A percentile compares a stretch with the other conserved stretches of the same genome.
Conservation (phyloP, 768 basidiomycete species). For the Mrakia frigida region DNA sequence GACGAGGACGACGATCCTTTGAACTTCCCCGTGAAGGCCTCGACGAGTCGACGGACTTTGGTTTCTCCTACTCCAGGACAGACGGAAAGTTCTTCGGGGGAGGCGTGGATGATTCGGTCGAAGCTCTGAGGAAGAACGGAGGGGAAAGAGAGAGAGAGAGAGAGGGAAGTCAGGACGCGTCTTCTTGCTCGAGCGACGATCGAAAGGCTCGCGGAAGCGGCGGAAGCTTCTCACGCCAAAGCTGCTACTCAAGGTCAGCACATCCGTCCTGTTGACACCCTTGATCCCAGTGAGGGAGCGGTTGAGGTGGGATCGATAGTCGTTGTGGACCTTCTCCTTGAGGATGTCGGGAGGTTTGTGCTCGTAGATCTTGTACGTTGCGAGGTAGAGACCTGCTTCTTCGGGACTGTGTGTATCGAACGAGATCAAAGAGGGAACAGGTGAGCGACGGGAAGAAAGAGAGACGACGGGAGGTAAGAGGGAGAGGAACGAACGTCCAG, state of each 20-base stretch:
- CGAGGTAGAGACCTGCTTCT: constrained; percentile 86
- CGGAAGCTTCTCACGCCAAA: constrained; percentile 88
- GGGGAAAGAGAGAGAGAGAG: neutral
- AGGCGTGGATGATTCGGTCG: constrained; percentile 67
- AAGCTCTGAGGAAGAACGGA: constrained; percentile 62
- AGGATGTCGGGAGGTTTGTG: constrained; percentile 88
- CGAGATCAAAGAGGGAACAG: no score
- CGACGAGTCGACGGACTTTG: constrained; percentile 84
- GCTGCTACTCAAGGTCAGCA: constrained; percentile 82
- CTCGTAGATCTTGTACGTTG: constrained; percentile 88
- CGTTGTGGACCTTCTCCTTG: constrained; percentile 88
- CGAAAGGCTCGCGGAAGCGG: no score
- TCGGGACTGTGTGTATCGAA: constrained; percentile 60
- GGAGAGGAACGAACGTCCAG: constrained; percentile 62
- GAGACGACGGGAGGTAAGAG: neutral
- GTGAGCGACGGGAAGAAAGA: neutral
- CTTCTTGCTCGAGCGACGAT: no score
- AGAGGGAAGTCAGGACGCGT: neutral
- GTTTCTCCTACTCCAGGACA: constrained; percentile 91
- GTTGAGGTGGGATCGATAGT: constrained; percentile 74
- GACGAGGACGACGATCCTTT: neutral
- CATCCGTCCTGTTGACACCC: constrained; percentile 96
- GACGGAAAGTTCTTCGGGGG: constrained; percentile 65
- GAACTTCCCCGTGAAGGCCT: constrained; percentile 86
- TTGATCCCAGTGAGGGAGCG: constrained; percentile 78